Conservation (phyloP, 1,284 basidiomycete genomes). For the Puccinia polysora region DNA sequence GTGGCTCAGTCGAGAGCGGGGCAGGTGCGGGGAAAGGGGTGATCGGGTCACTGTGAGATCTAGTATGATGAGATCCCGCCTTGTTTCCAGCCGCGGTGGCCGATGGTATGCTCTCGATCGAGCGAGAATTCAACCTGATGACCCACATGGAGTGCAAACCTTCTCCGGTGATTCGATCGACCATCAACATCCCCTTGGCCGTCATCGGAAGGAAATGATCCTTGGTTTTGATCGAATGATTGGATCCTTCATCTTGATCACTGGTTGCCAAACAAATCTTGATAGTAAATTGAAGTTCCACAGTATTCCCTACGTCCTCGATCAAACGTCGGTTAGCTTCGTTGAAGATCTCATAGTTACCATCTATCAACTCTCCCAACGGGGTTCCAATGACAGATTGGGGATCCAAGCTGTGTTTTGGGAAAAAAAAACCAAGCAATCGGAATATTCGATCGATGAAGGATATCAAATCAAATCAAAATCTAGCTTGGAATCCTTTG, state of each 20-base stretch:
- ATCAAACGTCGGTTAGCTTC: slow-evolving; percentile 80
- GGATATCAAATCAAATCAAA: slow-evolving; percentile 43
- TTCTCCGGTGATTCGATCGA: slow-evolving; percentile 75
- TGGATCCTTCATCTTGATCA: slow-evolving; percentile 51
- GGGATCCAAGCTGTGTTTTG: slow-evolving; percentile 66
- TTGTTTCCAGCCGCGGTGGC: slow-evolving; percentile 58
- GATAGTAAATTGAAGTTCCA: slow-evolving; percentile 74
- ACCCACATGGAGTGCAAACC: slow-evolving; percentile 99
- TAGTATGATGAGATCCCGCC: slow-evolving; percentile 52
- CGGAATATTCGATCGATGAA: slow-evolving; percentile 29
- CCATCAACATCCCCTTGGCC: slow-evolving; percentile 97
- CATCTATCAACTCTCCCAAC: slow-evolving; percentile 74
- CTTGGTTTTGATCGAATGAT: slow-evolving; percentile 50
- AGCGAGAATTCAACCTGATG: slow-evolving; percentile 64
- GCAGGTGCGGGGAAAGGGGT: slow-evolving; percentile 61
- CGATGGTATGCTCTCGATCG: slow-evolving; percentile 47
- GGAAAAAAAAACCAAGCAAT: slow-evolving; percentile 25
- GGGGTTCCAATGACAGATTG: slow-evolving; percentile 72
- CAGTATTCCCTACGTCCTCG: slow-evolving; percentile 87
- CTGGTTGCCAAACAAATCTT: slow-evolving; percentile 50
- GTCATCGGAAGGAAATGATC: slow-evolving; percentile 79
- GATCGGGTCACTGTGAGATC: slow-evolving; percentile 50
- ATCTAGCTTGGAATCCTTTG: slow-evolving; percentile 37
- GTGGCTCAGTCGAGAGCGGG: slow-evolving; percentile 63
- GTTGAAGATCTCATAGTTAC: slow-evolving; percentile 79